Evolutionary conservation across 2,329 filamentous ascomycete genomes (phyloP).

Genomic region (Fusarium sp.): DNA sequence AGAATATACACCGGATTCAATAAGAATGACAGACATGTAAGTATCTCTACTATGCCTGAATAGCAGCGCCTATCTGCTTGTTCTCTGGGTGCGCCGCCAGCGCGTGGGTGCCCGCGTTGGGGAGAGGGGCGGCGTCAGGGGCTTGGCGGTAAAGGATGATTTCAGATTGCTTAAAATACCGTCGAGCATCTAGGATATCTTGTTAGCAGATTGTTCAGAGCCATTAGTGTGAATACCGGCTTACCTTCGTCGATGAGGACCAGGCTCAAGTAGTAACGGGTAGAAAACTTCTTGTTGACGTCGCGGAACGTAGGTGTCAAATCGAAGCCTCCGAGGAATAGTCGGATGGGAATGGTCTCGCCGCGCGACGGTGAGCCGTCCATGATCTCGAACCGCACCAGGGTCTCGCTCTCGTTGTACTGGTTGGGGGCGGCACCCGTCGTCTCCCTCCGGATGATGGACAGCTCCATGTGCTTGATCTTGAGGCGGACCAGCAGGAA

Average conservation of each 20-base stretch:
- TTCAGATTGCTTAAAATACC: slow-evolving; percentile 99
- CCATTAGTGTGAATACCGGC: slow-evolving; percentile 35
- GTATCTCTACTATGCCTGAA: slow-evolving; percentile 38
- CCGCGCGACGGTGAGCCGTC: slow-evolving; percentile 97
- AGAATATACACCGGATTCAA: slow-evolving; percentile 37
- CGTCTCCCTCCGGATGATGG: slow-evolving; percentile 96
- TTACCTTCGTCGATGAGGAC: slow-evolving; percentile 94
- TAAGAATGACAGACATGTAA: background rate
- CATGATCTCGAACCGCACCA: slow-evolving; percentile 99
- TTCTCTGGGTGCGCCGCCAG: slow-evolving; percentile 59
- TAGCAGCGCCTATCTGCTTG: slow-evolving; percentile 53
- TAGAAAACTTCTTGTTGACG: slow-evolving; percentile 99
- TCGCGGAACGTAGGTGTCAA: slow-evolving; percentile 98
- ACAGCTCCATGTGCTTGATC: slow-evolving; percentile 99
- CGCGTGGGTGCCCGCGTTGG: slow-evolving; percentile 53
- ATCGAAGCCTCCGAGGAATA: slow-evolving; percentile 98
- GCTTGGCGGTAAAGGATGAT: slow-evolving; percentile 94
- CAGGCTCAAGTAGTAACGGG: slow-evolving; percentile 94
- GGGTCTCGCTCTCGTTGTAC: slow-evolving; percentile 98
- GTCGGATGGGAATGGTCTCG: slow-evolving; percentile 93
- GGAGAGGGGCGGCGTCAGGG: slow-evolving; percentile 61
- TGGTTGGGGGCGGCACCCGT: slow-evolving; percentile 97
- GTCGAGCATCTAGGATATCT: slow-evolving; percentile 78
- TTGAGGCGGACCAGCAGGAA: slow-evolving; percentile 96
- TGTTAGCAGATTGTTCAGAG: slow-evolving; percentile 27